Percentiles rank a stretch among this genome's conserved stretches.
These are phyloP conservation scores for Salix purpurea DNA, from an alignment of 345 rosid species.

Conservation along the genomic window DNA sequence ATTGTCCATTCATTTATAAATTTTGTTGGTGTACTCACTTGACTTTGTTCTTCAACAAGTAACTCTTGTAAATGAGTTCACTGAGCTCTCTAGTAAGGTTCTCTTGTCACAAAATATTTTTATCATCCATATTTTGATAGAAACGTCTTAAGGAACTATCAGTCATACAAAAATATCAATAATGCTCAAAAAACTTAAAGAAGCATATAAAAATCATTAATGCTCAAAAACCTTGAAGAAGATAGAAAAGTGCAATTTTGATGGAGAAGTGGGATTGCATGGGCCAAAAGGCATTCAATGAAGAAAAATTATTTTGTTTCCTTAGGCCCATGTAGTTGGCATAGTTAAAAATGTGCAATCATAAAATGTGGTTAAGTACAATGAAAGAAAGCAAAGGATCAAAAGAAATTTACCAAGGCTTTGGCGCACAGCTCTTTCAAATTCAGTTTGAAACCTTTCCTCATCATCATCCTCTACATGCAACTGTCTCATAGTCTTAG, in stretches of 20 bases:
- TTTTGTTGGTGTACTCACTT: neutral
- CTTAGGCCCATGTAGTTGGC: neutral
- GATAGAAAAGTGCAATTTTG: neutral
- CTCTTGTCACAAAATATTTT: too few relatives aligned
- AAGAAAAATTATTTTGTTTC: neutral
- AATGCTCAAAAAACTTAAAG: neutral
- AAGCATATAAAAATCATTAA: neutral
- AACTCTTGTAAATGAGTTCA: neutral
- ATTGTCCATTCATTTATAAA: neutral
- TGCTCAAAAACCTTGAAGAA: neutral
- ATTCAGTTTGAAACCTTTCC: conserved; percentile 93
- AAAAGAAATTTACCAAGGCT: conserved; percentile 64
- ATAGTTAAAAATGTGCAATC: neutral
- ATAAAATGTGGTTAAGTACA: neutral
- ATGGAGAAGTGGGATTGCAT: neutral
- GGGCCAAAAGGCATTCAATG: conserved; percentile 1
- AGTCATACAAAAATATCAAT: neutral
- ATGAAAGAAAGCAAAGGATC: neutral
- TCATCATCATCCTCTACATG: conserved; percentile 86
- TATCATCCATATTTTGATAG: neutral
- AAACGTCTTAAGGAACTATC: neutral
- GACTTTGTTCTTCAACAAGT: neutral
- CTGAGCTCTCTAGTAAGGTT: neutral
- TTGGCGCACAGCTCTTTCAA: conserved; percentile 72
- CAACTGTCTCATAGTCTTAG: conserved; percentile 68